Conservation (phyloP, 2,329 filamentous ascomycete genomes). For the Alternaria sp. region DNA sequence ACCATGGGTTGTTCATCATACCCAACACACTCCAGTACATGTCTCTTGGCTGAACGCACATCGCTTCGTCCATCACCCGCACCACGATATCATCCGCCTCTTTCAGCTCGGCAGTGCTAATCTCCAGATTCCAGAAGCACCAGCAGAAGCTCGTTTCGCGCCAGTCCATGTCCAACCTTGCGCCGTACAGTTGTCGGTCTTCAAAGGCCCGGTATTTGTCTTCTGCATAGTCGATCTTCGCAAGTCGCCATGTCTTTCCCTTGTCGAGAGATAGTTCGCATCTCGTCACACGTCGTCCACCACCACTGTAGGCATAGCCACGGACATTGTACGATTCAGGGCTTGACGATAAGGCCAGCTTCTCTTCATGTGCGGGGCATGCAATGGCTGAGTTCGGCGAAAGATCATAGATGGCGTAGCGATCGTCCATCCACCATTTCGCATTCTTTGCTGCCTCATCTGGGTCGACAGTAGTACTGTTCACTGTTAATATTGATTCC, state of each 20-base stretch:
- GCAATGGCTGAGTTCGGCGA: slow-evolving; percentile 85
- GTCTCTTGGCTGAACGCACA: slow-evolving; percentile 85
- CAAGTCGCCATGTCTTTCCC: slow-evolving; percentile 79
- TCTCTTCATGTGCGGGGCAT: slow-evolving; percentile 80
- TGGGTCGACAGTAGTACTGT: slow-evolving; percentile 76
- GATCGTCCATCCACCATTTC: slow-evolving; percentile 84
- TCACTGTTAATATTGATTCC: slow-evolving; percentile 1
- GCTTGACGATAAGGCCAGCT: slow-evolving; percentile 58
- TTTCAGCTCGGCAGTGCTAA: slow-evolving; percentile 68
- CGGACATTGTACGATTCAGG: slow-evolving; percentile 67
- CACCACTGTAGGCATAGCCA: slow-evolving; percentile 89
- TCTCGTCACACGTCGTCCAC: slow-evolving; percentile 80
- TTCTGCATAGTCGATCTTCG: slow-evolving; percentile 81
- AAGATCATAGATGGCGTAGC: slow-evolving; percentile 91
- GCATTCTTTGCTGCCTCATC: slow-evolving; percentile 77
- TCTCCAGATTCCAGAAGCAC: slow-evolving; percentile 85
- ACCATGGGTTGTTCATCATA: slow-evolving; percentile 99
- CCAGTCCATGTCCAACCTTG: slow-evolving; percentile 80
- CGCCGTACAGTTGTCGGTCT: slow-evolving; percentile 74
- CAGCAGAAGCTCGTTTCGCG: slow-evolving; percentile 85
- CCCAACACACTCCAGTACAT: slow-evolving; percentile 96
- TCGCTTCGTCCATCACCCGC: slow-evolving; percentile 86
- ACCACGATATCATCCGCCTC: slow-evolving; percentile 76
- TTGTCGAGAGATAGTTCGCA: slow-evolving; percentile 85
- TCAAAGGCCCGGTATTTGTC: slow-evolving; percentile 76